These are phyloP conservation scores for Stachybotrys chlorohalonatus DNA, from an alignment of 2,329 filamentous ascomycete genomes.

Conservation along the genomic window DNA sequence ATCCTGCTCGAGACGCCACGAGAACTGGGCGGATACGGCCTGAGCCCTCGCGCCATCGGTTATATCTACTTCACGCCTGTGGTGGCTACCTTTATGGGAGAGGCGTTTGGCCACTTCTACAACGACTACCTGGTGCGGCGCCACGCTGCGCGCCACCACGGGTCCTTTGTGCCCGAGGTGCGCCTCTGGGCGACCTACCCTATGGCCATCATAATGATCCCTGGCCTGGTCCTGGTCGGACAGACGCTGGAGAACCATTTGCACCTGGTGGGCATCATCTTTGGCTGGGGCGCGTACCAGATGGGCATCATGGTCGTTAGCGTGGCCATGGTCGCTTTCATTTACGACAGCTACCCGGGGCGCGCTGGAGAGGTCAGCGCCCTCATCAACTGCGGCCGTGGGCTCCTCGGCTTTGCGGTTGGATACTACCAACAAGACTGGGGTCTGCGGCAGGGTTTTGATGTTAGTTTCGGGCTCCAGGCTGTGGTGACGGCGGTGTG, in stretches of 20 bases:
- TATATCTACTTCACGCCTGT: constrained; percentile 51
- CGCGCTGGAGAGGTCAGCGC: constrained; percentile 35
- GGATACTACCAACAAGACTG: constrained; percentile 39
- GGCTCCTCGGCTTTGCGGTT: constrained; percentile 37
- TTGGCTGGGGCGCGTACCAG: constrained; percentile 42
- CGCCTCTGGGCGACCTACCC: constrained; percentile 39
- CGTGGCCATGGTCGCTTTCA: constrained; percentile 37
- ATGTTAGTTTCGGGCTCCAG: constrained; percentile 29
- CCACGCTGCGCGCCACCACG: constrained; percentile 35
- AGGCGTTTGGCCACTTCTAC: constrained; percentile 45
- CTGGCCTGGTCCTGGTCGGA: constrained; percentile 42
- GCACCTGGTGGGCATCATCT: constrained; percentile 17
- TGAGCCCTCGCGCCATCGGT: constrained; percentile 39
- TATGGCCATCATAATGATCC: constrained; percentile 36
- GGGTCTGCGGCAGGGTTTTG: constrained; percentile 26
- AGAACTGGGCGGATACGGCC: constrained; percentile 34
- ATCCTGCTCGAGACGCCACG: constrained; percentile 30
- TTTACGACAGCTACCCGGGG: constrained; percentile 39
- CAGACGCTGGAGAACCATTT: constrained; percentile 35
- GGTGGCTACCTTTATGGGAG: constrained; percentile 43
- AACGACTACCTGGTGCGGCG: constrained; percentile 39
- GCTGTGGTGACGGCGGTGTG: constrained; percentile 13
- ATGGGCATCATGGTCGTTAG: constrained; percentile 45
- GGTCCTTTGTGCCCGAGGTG: constrained; percentile 48
- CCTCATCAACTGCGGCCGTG: constrained; percentile 27